These are phyloP conservation scores for Pythium grandisporangium DNA, from an alignment of 352 stramenopile genomes.

Conservation along the genomic window DNA sequence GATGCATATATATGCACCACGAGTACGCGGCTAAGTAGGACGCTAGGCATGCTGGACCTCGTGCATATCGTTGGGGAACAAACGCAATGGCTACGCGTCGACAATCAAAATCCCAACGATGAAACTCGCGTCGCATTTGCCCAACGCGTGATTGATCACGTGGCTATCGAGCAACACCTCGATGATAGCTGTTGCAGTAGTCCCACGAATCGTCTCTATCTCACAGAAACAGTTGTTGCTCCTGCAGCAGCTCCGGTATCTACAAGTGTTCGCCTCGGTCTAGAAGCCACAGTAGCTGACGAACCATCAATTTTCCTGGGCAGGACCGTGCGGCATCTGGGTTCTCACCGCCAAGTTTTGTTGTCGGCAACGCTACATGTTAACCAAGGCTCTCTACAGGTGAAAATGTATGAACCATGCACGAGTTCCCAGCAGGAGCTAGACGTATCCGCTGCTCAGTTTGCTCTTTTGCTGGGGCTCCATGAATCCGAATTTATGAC, in stretches of 20 bases:
- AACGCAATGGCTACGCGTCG: conserved; percentile 8
- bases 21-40: conserved; percentile 32
- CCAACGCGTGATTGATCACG: conserved; percentile 31
- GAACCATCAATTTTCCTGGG: conserved; percentile 34
- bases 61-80: conserved; percentile 29
- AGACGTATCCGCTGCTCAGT: conserved; percentile 5
- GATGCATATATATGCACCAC: conserved; percentile 56
- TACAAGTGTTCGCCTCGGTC: not conserved
- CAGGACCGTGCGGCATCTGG: conserved; percentile 34
- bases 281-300: not conserved
- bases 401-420: conserved; percentile 39
- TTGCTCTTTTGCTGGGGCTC: conserved; percentile 13
- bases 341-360: conserved; percentile 22
- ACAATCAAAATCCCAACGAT: not conserved
- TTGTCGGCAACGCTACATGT: conserved; percentile 17
- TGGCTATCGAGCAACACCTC: conserved; percentile 37
- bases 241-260: not conserved
- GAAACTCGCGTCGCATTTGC: conserved; percentile 20
- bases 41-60: conserved; percentile 31
- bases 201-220: conserved; percentile 32
- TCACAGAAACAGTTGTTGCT: conserved; percentile 20
- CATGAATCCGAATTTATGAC: not conserved
- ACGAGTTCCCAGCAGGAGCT: conserved; percentile 21
- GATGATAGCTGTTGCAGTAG: too few species aligned
- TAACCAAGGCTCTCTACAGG: conserved; percentile 3